Evolutionary conservation across 1,284 basidiomycete genomes (phyloP).

Genomic region (Sanghuangporus weigelae): DNA sequence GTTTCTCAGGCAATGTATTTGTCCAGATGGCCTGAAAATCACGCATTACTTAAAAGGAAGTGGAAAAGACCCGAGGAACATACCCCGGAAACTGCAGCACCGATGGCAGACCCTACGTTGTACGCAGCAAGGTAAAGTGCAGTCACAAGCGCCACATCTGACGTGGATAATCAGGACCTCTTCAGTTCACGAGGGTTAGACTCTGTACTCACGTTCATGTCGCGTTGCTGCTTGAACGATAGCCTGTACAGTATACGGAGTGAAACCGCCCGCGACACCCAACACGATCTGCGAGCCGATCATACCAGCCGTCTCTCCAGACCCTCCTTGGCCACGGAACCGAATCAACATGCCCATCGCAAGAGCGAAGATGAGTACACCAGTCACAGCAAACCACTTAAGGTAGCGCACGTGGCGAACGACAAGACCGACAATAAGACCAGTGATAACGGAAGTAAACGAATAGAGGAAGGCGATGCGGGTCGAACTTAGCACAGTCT

Average conservation of each 20-base stretch:
- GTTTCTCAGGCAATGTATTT: constrained; percentile 27
- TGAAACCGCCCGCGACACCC: constrained; percentile 34
- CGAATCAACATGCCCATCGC: constrained; percentile 36
- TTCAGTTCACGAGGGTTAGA: neutral
- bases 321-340: constrained; percentile 30
- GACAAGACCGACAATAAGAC: constrained; percentile 30
- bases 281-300: constrained; percentile 35
- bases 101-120: constrained; percentile 33
- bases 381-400: constrained; percentile 32
- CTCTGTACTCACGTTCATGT: constrained; percentile 27
- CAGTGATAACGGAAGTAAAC: constrained; percentile 32
- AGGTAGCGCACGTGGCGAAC: constrained; percentile 30
- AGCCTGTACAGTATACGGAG: constrained; percentile 35
- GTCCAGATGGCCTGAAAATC: constrained; percentile 32
- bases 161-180: neutral
- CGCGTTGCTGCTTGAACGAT: constrained; percentile 31
- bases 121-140: constrained; percentile 32
- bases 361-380: constrained; percentile 29
- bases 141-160: constrained; percentile 31
- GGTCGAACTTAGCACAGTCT: constrained; percentile 29
- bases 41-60: neutral
- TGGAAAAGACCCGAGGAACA: neutral
- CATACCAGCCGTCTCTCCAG: constrained; percentile 26
- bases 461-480: constrained; percentile 34
- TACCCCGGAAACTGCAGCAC: constrained; percentile 31